A percentile compares a stretch with the other conserved stretches of the same genome.
Evolutionary conservation across 768 basidiomycete genomes (phyloP).

Genomic region (Russula compacta): DNA sequence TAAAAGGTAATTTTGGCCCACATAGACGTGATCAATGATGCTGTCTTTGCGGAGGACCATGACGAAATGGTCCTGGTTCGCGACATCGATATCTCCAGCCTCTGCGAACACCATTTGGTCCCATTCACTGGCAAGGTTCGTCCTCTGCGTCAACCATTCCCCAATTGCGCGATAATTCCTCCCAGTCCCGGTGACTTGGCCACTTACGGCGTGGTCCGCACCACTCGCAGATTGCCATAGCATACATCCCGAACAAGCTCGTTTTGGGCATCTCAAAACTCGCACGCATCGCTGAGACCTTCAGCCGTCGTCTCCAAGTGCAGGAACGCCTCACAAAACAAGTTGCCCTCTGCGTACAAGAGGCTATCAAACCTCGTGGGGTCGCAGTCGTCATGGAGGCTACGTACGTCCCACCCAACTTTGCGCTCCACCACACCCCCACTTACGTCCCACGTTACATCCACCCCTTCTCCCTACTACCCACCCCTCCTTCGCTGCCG

Average conservation of each 20-base stretch:
- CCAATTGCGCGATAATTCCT: neutral
- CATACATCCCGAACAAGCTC: conserved; percentile 25
- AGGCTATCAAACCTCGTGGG: conserved; percentile 94
- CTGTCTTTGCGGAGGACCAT: conserved; percentile 97
- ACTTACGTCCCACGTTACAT: conserved; percentile 8
- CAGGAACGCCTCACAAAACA: conserved; percentile 97
- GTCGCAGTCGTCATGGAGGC: conserved; percentile 99
- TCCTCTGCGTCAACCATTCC: conserved; percentile 13
- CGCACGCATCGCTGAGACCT: conserved; percentile 17
- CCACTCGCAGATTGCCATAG: conserved; percentile 79
- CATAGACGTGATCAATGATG: conserved; percentile 95
- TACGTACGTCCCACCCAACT: conserved; percentile 51
- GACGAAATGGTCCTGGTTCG: conserved; percentile 99
- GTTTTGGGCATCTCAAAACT: conserved; percentile 18
- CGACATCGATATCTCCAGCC: conserved; percentile 93
- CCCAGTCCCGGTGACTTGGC: conserved; percentile 13
- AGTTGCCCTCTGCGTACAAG: conserved; percentile 95
- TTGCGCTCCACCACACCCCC: neutral
- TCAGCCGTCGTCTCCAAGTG: conserved; percentile 90
- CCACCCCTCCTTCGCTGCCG: neutral
- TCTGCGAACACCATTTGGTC: conserved; percentile 98
- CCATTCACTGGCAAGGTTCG: conserved; percentile 95
- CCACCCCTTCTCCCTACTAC: conserved; percentile 1
- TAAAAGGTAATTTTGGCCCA: conserved; percentile 3
- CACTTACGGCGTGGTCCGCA: conserved; percentile 7